Evolutionary conservation across 2,329 filamentous ascomycete species (phyloP), one percentile per base, ranked within the genome.

Genomic region (Ophiostoma ulmi): DNA sequence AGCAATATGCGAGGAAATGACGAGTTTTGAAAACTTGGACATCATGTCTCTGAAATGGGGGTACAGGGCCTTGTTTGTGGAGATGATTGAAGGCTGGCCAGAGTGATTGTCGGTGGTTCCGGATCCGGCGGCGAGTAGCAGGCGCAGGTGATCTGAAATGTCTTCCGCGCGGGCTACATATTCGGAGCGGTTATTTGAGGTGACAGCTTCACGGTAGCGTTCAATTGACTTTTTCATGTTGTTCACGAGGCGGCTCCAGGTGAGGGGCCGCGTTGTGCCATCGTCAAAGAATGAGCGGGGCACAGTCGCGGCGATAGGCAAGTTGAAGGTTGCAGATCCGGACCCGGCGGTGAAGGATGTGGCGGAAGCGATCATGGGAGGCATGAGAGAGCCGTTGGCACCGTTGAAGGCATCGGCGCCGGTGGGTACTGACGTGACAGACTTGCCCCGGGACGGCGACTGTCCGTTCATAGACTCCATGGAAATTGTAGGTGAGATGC

Each of bases 41-140:
- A 99, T 99, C 90, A 98, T 98, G 78, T 98, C 95, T 70, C 95
- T 87, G 81, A 99, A 99, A 80, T 98, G 94, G 35, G 95, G 95
- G 77, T 98, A 98, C 20, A 99, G 83, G 0, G 93, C 92, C 79
- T 98, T 98, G 83, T 99, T 99, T 5, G 93, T 96, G 7, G 94
- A 97, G 72, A 99, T 99, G 76, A 99, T 97, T n/a, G 95, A 98
- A 5, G 95, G 95, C 75, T 98, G 97, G 61, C 95, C 95, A 26
- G 95, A 98, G 79, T 99, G 95, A 77, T 99, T 99, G 80, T 99
- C 95, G 0, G 95, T 99, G 1, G 95, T 99, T 70, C 94, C 93
- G 44, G 95, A 99, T 10, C 94, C 95, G 70, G 95, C 95, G 39
- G 94, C 94, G n/a, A 99, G 87, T 8, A 99, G 87, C 74, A 98